Percentiles rank a stretch among this genome's conserved stretches.
Evolutionary conservation across 768 basidiomycete genomes (phyloP).

Genomic region (Xerocomellus intermedius): DNA sequence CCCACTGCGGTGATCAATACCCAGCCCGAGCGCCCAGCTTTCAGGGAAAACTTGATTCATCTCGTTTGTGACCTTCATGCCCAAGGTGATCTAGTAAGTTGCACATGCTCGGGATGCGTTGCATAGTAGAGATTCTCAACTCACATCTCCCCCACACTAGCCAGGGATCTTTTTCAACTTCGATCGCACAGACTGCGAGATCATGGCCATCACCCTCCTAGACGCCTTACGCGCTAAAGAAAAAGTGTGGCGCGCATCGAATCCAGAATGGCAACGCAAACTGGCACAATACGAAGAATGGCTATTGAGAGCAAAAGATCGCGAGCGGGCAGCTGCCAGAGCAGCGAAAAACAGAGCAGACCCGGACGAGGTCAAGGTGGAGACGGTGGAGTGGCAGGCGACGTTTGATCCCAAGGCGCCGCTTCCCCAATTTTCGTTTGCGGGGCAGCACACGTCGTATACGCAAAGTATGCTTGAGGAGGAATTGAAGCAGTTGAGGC

Average conservation of each 20-base stretch:
- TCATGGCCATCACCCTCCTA: conserved; percentile 43
- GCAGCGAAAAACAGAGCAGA: conserved; percentile 40
- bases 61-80: conserved; percentile 59
- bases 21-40: conserved; percentile 31
- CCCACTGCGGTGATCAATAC: conserved; percentile 27
- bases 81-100: conserved; percentile 51
- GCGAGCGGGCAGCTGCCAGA: conserved; percentile 44
- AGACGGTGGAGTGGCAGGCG: conserved; percentile 44
- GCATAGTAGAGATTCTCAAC: neutral
- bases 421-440: conserved; percentile 59
- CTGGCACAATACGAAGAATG: conserved; percentile 52
- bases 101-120: neutral
- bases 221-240: conserved; percentile 43
- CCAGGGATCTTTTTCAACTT: conserved; percentile 71
- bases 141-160: conserved; percentile 27
- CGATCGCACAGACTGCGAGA: conserved; percentile 57
- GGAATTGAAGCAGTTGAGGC: conserved; percentile 41
- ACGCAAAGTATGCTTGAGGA: conserved; percentile 47
- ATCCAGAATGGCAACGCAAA: conserved; percentile 49
- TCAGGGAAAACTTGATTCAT: conserved; percentile 45
- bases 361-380: conserved; percentile 20
- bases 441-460: conserved; percentile 41
- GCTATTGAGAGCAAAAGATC: conserved; percentile 45
- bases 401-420: conserved; percentile 60
- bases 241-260: conserved; percentile 45